These are phyloP conservation scores for Ceratocystis papillata DNA, from an alignment of 2,329 filamentous ascomycete species.

Conservation along the genomic window DNA sequence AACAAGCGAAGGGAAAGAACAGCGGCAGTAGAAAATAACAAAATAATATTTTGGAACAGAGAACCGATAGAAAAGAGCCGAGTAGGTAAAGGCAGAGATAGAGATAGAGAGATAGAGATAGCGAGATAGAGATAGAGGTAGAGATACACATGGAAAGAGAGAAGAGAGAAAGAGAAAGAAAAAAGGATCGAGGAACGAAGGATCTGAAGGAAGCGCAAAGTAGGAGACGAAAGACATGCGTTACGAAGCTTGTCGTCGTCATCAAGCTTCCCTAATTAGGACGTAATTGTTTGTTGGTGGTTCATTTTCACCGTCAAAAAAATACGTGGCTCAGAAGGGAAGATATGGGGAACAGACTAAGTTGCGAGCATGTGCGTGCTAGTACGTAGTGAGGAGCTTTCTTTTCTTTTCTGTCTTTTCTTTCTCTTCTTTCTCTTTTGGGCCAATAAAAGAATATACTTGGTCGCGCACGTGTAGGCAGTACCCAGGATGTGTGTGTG, in stretches of 20 bases:
- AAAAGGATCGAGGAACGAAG: neutral
- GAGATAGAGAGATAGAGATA: no score
- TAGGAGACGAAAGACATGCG: neutral
- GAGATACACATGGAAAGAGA: neutral
- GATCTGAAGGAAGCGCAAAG: neutral
- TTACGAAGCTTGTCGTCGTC: slow-evolving; percentile 1
- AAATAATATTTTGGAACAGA: no score
- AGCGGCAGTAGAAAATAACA: no score
- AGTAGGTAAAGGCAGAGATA: no score
- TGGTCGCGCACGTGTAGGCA: neutral
- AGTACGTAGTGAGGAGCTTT: neutral
- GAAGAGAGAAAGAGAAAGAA: neutral
- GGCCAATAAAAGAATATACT: neutral
- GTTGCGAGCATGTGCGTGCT: no score
- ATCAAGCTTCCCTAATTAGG: slow-evolving; percentile 4
- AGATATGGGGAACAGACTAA: no score
- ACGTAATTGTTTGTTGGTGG: neutral
- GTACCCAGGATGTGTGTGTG: no score
- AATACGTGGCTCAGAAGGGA: slow-evolving; percentile 1
- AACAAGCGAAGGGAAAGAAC: no score
- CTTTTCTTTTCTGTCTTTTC: neutral
- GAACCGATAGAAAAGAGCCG: no score
- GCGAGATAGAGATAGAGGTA: no score
- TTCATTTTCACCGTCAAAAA: neutral
- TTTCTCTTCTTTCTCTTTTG: neutral